Evolutionary conservation across 148 eudicot species (phyloP).

Genomic region (Cornus kousa): DNA sequence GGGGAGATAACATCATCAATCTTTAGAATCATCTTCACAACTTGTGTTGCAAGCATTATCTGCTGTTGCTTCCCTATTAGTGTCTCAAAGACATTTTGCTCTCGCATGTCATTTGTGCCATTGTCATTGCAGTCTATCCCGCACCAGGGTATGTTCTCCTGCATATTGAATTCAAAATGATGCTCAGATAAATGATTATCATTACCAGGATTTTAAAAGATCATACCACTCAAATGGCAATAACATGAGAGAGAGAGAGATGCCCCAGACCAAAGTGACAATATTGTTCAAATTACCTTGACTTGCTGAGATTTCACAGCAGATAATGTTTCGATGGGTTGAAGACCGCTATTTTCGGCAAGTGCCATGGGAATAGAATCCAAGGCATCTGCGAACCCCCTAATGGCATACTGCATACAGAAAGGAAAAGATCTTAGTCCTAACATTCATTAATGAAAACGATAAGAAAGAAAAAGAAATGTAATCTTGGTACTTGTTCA

Average conservation of each 20-base stretch:
- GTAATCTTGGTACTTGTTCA: slow-evolving; percentile 56
- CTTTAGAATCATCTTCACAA: slow-evolving; percentile 96
- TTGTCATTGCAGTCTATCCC: slow-evolving; percentile 92
- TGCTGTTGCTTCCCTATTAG: slow-evolving; percentile 94
- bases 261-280: not conserved
- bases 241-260: not conserved
- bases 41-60: slow-evolving; percentile 89
- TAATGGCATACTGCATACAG: slow-evolving; percentile 79
- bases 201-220: not conserved
- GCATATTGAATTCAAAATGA: slow-evolving; percentile 10
- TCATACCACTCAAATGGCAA: not conserved
- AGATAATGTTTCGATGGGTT: slow-evolving; percentile 90
- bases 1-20: slow-evolving; percentile 91
- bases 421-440: not conserved
- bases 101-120: slow-evolving; percentile 90
- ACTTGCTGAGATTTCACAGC: slow-evolving; percentile 92
- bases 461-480: not conserved
- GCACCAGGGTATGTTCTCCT: slow-evolving; percentile 72
- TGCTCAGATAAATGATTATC: not conserved
- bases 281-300: slow-evolving; percentile 47
- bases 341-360: slow-evolving; percentile 96
- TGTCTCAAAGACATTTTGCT: slow-evolving; percentile 92
- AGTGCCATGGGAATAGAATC: slow-evolving; percentile 97
- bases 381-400: slow-evolving; percentile 95
- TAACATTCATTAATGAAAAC: not conserved